A percentile compares a stretch with the other conserved stretches of the same genome.
phyloP scores from a whole-genome alignment of 495 filamentous ascomycete species.

The Amniculicola lignicola region DNA sequence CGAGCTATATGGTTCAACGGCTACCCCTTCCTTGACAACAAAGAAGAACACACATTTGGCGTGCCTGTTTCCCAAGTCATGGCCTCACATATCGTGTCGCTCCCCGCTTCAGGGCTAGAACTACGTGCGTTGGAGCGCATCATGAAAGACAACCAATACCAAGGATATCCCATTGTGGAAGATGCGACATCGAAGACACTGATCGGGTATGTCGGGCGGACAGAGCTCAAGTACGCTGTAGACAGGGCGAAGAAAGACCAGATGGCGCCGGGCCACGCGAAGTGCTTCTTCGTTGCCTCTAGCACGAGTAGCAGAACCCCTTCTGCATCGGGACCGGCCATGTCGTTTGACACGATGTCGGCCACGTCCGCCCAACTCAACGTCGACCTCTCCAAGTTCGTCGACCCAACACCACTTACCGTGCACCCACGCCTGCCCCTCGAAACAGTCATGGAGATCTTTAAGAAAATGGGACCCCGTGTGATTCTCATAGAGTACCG shows the following conservation, averaged over 20 bases:
- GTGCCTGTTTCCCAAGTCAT: conserved; percentile 92
- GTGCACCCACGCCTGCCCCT: conserved; percentile 89
- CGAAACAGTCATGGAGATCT: conserved; percentile 98
- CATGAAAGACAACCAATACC: conserved; percentile 77
- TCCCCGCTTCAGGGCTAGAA: conserved; percentile 72
- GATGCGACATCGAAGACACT: conserved; percentile 66
- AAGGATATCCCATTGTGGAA: conserved; percentile 92
- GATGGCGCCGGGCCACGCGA: conserved; percentile 63
- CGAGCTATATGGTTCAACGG: conserved; percentile 99
- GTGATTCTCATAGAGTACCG: conserved; percentile 91
- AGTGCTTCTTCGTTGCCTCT: conserved; percentile 74
- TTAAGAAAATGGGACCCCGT: conserved; percentile 95
- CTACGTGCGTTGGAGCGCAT: conserved; percentile 71
- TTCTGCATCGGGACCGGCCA: conserved; percentile 46
- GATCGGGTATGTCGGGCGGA: conserved; percentile 91
- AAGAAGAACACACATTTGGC: conserved; percentile 96
- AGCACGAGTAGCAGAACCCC: conserved; percentile 45
- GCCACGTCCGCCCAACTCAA: conserved; percentile 53
- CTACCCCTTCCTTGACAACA: conserved; percentile 96
- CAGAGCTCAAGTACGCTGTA: conserved; percentile 89
- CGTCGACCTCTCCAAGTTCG: conserved; percentile 82
- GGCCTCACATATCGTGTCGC: conserved; percentile 71
- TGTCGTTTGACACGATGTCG: conserved; percentile 64
- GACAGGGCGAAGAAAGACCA: conserved; percentile 76
- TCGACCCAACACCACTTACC: conserved; percentile 85